Base-by-base conservation (phyloP, 352 stramenopile genomes). In the Thraustochytrium striatum region DNA sequence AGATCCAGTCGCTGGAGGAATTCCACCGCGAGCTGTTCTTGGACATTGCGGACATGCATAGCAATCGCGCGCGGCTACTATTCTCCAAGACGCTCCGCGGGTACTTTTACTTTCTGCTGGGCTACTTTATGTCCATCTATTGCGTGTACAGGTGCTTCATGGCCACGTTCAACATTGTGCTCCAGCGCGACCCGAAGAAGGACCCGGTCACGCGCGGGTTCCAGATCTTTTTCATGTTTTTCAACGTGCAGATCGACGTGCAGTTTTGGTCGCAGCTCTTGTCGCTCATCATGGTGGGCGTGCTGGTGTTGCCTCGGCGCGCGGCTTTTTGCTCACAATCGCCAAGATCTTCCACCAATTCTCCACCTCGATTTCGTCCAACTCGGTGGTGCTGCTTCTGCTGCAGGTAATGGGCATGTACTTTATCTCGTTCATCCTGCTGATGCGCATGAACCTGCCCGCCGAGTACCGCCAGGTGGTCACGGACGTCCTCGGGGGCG, bases 181-280 rank as follows among this genome's bases (percentile, higher is more conserved):
- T 75, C 41, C 30, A 75, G 11, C 65, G 65, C 11, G 65, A 75
- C 41, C 65, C 65, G 21, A 41, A 58, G 35, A 75, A 75, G 39
- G 65, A 75, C 25, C 65, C 65, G 0, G 52, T 75, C 39, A 75
- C 65, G 35, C 65, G 65, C 9, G 65, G 65, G 21, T 75, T 75
- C 30, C 44, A 75, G 2, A 75, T 75, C 52, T 75, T 75, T 43
- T 75, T 75, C 13, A 75, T 75, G 65, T 75, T 75, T 7, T 75
- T 75, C 50, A 8, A 75, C 5, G 30, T 75, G 65, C 30, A 75
- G 7, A 8, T 75, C 8, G 65, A 75, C 30, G 43, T 75, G 9
- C 65, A 75, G 19, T 75, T 75, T 75, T 75, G 65, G 65, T 75
- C 65, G 0, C 65, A 75, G 47, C 30, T 75, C 0, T 61, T 70